These are phyloP conservation scores for Candida piceae DNA, from an alignment of 805 yeast species.

Conservation along the genomic window DNA sequence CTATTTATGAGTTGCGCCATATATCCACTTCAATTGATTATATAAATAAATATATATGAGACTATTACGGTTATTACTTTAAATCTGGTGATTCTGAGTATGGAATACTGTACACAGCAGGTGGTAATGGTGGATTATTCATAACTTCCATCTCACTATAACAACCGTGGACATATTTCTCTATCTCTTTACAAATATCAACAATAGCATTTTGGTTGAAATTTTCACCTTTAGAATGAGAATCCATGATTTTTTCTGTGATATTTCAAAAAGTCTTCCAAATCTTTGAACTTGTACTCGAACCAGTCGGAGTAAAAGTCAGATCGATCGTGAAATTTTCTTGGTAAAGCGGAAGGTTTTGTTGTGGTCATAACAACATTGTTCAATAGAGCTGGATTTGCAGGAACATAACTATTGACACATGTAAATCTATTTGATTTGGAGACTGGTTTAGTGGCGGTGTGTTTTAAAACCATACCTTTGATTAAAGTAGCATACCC, in stretches of 20 bases:
- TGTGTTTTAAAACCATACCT: conserved; percentile 41
- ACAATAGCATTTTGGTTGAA: conserved; percentile 28
- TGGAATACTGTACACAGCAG: conserved; percentile 17
- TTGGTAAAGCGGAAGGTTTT: conserved; percentile 31
- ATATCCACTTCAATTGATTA: no score
- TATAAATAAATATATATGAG: no score
- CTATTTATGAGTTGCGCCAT: no score
- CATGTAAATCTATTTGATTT: conserved; percentile 31
- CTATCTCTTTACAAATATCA: conserved; percentile 25
- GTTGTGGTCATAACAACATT: conserved; percentile 27
- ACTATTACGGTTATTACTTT: no score
- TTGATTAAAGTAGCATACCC: conserved; percentile 46
- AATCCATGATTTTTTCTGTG: conserved; percentile 17
- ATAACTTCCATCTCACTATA: conserved; percentile 31
- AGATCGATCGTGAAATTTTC: conserved; percentile 28
- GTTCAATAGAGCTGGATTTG: conserved; percentile 26
- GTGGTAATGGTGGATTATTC: conserved; percentile 25
- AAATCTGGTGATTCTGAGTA: conserved; percentile 19
- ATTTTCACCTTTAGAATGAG: conserved; percentile 14
- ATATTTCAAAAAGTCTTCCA: conserved; percentile 21
- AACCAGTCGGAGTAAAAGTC: conserved; percentile 32
- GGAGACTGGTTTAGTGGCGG: conserved; percentile 40
- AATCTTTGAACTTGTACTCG: conserved; percentile 27
- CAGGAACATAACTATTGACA: conserved; percentile 27
- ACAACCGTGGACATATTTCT: conserved; percentile 24